phyloP scores from a whole-genome alignment of 2,329 filamentous ascomycete species.

The Aspergillus fischeri region DNA sequence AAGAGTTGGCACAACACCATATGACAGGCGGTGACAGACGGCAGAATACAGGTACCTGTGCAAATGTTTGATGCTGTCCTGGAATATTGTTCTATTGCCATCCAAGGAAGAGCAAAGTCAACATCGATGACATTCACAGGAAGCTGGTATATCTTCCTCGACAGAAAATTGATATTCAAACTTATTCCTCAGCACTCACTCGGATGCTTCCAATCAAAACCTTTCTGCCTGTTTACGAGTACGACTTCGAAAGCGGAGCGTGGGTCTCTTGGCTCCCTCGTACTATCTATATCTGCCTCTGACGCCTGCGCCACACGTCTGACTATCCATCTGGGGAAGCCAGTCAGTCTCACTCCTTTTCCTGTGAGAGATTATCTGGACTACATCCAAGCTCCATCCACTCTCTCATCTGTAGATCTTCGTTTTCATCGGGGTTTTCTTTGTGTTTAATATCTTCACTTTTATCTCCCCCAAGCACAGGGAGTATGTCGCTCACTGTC shows the following conservation, averaged over 20 bases:
- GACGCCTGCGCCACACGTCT: not conserved
- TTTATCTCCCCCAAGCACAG: conserved; percentile 2
- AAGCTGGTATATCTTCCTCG: not conserved
- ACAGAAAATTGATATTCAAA: not conserved
- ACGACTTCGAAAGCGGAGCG: not conserved
- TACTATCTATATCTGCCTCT: not conserved
- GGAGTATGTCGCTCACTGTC: conserved; percentile 29
- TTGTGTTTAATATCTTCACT: conserved; percentile 5
- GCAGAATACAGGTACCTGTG: not conserved
- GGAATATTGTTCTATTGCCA: not conserved
- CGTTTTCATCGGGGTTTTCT: conserved; percentile 6
- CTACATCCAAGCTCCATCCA: not conserved
- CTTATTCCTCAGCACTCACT: not conserved
- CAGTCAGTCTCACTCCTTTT: not conserved
- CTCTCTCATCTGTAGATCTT: not conserved
- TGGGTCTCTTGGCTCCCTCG: not conserved
- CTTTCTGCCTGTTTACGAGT: not conserved
- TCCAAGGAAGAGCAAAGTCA: not conserved
- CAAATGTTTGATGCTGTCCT: not conserved
- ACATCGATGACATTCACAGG: not conserved
- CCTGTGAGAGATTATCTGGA: not conserved
- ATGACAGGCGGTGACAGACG: not conserved
- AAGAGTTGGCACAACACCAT: not conserved
- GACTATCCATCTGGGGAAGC: not conserved
- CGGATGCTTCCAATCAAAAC: not conserved